Percentiles rank a stretch among this genome's conserved stretches.
Conservation (phyloP, 2,329 filamentous ascomycete species). For the Endoconidiophora polonica region DNA sequence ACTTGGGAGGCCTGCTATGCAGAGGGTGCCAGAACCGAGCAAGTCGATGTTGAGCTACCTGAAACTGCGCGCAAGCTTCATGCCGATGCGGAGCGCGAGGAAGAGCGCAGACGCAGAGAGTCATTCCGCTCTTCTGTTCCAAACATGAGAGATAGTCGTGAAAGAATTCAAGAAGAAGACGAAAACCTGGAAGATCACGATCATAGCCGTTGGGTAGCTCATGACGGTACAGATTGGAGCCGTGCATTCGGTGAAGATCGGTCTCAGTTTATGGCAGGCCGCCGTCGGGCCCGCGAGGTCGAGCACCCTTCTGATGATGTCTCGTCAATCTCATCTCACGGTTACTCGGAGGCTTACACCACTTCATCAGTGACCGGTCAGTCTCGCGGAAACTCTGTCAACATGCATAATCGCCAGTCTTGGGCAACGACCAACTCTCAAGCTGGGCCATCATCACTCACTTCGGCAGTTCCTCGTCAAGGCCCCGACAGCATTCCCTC, state of each 20-base stretch:
- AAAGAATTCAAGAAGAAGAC: conserved; percentile 8
- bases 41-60: conserved; percentile 59
- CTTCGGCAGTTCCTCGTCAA: neutral
- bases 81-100: conserved; percentile 40
- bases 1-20: conserved; percentile 84
- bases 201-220: conserved; percentile 45
- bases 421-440: conserved; percentile 3
- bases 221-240: conserved; percentile 71
- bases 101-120: conserved; percentile 3
- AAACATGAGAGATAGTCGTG: neutral
- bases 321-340: conserved; percentile 8
- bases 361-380: conserved; percentile 2
- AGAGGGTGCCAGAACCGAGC: conserved; percentile 62
- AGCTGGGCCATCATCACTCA: neutral
- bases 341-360: conserved; percentile 6
- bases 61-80: conserved; percentile 58
- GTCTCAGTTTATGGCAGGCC: conserved; percentile 26
- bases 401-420: neutral
- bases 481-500: neutral
- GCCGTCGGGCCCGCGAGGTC: conserved; percentile 1
- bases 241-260: conserved; percentile 74
- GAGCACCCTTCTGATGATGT: neutral
- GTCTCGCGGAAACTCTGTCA: too few species aligned
- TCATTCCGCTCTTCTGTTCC: conserved; percentile 2
- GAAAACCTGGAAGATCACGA: conserved; percentile 24